Base-by-base conservation (phyloP, 495 filamentous ascomycete genomes). In the Neurospora tetrasperma region DNA sequence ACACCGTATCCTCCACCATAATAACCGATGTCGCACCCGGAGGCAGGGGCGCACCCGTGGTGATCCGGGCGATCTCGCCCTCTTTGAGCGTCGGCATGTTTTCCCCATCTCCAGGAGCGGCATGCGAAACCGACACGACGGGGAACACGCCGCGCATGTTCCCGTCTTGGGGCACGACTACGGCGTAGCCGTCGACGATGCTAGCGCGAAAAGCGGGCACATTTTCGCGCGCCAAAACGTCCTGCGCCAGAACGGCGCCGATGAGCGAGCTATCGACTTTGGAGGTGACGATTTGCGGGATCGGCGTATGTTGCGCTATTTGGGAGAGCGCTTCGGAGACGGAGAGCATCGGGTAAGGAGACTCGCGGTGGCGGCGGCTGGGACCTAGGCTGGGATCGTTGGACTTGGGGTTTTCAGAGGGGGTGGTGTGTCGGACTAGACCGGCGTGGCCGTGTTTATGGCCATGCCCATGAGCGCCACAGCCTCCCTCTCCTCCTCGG, bases 121-220 rank as follows among this genome's bases (percentile, higher is more conserved):
- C 96, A 79, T 97, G 94, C 4, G 94, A 94, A 31, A 97, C 86
- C 0, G 91, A 91, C 2, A 90, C 90, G 23, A 99, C 96, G 5
- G 96, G 95, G 76, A 94, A 98, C 0, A 89, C 82, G 0, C 93
- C 93, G 74, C 90, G 91, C 11, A 89, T 86, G 46, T 88, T 90
- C 0, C 86, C 88, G 44, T 88, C 83, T 9, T 85, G 77, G 11
- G 87, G 82, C 9, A 88, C 89, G 43, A 89, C 83, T 20, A 98
- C 87, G 4, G 96, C 96, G 78, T 99, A 99, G 12, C 96, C 96
- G 79, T 99, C 96, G 4, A 99, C 96, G 72, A 97, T 99, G 78
- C 94, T 97, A 48, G 96, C 96, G 70, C 92, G 88, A 82, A 93
- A 99, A 7, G 96, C 96, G 5, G 96, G 96, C 0, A 98, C 96